Evolutionary conservation across 148 eudicot genomes (phyloP).

Genomic region (Oxyria digyna): DNA sequence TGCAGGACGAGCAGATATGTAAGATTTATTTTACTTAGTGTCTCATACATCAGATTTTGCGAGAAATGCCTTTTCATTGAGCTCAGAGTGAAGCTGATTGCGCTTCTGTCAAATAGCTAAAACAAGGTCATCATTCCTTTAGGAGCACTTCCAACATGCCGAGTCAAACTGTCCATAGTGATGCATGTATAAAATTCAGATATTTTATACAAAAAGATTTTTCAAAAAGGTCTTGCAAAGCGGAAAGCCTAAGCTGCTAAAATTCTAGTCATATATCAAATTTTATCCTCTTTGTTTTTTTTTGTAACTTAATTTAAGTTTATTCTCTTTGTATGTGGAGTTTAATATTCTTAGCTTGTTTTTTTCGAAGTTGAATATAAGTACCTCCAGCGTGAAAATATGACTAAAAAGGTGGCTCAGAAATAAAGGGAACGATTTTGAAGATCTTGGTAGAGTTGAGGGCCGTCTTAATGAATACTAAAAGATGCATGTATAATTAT

Average conservation of each 20-base stretch:
- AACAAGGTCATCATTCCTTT: neutral
- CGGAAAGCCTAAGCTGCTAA: neutral
- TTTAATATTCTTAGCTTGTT: neutral
- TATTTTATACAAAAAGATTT: neutral
- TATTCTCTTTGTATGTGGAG: neutral
- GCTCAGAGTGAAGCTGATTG: neutral
- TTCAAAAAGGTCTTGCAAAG: neutral
- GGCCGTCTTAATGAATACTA: neutral
- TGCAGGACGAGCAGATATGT: slow-evolving; percentile 92
- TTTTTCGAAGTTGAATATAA: neutral
- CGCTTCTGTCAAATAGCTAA: neutral
- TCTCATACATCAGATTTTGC: neutral
- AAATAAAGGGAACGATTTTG: neutral
- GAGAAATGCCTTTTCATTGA: neutral
- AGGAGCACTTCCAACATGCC: neutral
- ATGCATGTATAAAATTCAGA: neutral
- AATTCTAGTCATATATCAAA: neutral
- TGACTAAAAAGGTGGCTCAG: neutral
- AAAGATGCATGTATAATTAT: neutral
- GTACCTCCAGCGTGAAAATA: neutral
- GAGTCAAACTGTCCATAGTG: neutral
- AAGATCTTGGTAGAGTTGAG: neutral
- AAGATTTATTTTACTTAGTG: slow-evolving; percentile 9
- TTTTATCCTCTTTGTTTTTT: neutral
- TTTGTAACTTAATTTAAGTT: neutral